Percentiles rank a stretch among this genome's conserved stretches.
Evolutionary conservation across 805 yeast species (phyloP).

Genomic region (Groenewaldozyma salmanticensis): DNA sequence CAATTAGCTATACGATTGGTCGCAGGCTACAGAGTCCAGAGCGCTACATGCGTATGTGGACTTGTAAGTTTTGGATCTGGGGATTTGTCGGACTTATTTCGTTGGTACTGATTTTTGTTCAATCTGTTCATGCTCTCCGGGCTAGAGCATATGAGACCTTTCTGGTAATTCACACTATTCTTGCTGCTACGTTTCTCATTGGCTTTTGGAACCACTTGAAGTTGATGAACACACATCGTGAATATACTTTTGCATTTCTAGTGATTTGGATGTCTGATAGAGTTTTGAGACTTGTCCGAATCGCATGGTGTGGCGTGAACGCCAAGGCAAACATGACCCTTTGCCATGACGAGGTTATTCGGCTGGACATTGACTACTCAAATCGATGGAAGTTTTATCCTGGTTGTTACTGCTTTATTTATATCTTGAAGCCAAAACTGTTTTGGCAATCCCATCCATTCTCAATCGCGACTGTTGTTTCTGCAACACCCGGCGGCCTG

Average conservation of each 20-base stretch:
- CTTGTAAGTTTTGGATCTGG: constrained; percentile 18
- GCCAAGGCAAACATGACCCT: constrained; percentile 19
- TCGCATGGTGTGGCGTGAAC: constrained; percentile 45
- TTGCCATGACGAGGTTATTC: constrained; percentile 15
- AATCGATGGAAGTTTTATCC: constrained; percentile 41
- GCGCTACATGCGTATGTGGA: constrained; percentile 2
- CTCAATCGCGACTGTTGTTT: constrained; percentile 30
- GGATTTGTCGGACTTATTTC: constrained; percentile 36
- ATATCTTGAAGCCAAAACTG: constrained; percentile 41
- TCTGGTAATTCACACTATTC: constrained; percentile 42
- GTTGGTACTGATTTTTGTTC: constrained; percentile 36
- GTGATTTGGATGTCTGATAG: constrained; percentile 69
- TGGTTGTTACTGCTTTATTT: constrained; percentile 47
- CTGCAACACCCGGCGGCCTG: too few relatives aligned
- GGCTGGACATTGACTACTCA: constrained; percentile 31
- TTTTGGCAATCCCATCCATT: constrained; percentile 76
- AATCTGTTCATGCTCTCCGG: constrained; percentile 43
- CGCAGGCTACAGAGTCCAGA: constrained; percentile 24
- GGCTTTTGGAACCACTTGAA: constrained; percentile 51
- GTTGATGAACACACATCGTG: constrained; percentile 31
- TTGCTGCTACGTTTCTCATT: constrained; percentile 44
- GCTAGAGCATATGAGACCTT: constrained; percentile 49
- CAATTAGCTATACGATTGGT: constrained; percentile 38
- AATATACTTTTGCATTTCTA: constrained; percentile 42
- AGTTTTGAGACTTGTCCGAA: constrained; percentile 42